Base-by-base conservation (phyloP, 1,284 basidiomycete species). In the Cryptococcus wingfieldii region DNA sequence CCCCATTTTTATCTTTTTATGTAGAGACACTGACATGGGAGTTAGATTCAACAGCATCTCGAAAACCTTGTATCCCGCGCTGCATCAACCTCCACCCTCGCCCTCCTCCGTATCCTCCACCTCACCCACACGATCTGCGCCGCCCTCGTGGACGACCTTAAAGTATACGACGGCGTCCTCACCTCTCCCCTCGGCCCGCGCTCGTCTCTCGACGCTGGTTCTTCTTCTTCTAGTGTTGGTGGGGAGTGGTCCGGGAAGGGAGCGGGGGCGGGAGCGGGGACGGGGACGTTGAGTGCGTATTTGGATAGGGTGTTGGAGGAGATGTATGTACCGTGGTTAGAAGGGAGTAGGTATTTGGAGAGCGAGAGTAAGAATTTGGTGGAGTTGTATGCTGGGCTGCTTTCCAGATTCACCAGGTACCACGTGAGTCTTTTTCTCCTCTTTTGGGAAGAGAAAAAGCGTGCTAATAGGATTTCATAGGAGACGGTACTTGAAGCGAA, bases 291-390 rank as follows among this genome's bases (percentile, higher is more conserved):
- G 18, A 85, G 86, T 28, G 82, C 84, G 0, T 93, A 98, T 89
- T 81, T 99, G 13, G 96, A 98, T 73, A 87, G 86, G 34, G 88
- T 91, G 1, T 87, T 98, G 82, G 96, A 98, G 63, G 96, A 98
- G 72, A 83, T 98, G 16, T 98, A 98, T 64, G 85, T 94, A 25
- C 90, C 91, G 2, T 98, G 96, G 73, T 88, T 88, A 5, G 94
- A 96, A 75, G 91, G 90, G 2, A 85, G 86, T 55, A 82, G 92
- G 57, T 98, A 98, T 71, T 81, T 98, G 5, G 96, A 98, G 68
- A 84, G 85, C 38, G 96, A 99, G 79, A 89, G 85, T 65, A 90
- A 87, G 74, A 92, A 87, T 69, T 75, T 98, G 48, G 85, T 86
- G 0, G 85, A 89, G 53, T 81, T 98, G 6, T 98, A 95, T 68